Conservation (phyloP, 2,329 filamentous ascomycete species). For the Apiospora kogelbergensis region DNA sequence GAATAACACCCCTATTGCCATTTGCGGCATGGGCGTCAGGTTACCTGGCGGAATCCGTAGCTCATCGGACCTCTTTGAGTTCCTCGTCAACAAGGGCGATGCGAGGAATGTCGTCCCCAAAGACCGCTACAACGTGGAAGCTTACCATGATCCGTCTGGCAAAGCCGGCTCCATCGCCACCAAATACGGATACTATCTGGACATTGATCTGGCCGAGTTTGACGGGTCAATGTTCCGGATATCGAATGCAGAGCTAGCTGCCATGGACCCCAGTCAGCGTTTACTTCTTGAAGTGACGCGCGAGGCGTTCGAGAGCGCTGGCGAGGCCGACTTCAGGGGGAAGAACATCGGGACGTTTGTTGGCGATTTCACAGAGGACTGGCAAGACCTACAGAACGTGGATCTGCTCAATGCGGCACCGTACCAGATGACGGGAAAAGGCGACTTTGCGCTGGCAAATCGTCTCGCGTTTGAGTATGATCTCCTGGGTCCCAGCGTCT, state of each 20-base stretch:
- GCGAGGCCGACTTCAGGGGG: conserved; percentile 26
- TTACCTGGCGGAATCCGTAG: conserved; percentile 15
- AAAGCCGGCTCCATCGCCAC: conserved; percentile 20
- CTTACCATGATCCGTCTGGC: conserved; percentile 9
- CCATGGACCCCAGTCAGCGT: conserved; percentile 28
- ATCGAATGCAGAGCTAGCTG: conserved; percentile 16
- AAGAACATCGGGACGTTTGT: conserved; percentile 25
- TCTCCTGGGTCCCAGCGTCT: too few species aligned
- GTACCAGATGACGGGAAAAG: too few species aligned
- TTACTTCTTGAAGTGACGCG: conserved; percentile 27
- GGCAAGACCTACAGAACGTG: conserved; percentile 17
- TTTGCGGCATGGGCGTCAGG: conserved; percentile 17
- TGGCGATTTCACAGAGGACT: conserved; percentile 33
- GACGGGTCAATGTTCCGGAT: too few species aligned
- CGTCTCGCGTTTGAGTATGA: too few species aligned
- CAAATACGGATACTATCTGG: conserved; percentile 13
- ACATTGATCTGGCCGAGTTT: background rate
- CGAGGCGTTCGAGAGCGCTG: conserved; percentile 31
- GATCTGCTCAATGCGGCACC: too few species aligned
- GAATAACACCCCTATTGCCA: conserved; percentile 12
- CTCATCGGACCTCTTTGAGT: conserved; percentile 14
- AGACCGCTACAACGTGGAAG: conserved; percentile 16
- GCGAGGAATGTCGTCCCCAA: conserved; percentile 11
- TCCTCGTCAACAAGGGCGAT: conserved; percentile 17
- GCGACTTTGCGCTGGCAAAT: too few species aligned